Evolutionary conservation across 2,329 filamentous ascomycete species (phyloP), one percentile per base, ranked within the genome.

Genomic region (Claviceps humidiphila): DNA sequence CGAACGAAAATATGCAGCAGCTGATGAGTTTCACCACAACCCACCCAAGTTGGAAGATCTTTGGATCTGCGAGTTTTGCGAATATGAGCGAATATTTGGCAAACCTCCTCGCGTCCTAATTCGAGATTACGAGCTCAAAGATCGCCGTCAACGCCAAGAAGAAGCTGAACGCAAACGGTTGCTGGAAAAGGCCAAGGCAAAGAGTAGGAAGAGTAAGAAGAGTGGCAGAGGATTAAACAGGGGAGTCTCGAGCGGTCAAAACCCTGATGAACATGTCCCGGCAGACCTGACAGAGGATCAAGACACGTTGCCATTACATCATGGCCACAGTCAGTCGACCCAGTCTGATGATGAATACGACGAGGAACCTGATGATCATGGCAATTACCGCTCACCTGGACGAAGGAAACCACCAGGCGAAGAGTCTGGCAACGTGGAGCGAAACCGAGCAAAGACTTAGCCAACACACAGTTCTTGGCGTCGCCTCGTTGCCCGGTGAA

Each of bases 11-110:
- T 78, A 87, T 47, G 78, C 87, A 61, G 87, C 93, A 55, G 80
- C 87, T 60, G 84, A 86, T 57, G 77, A 80, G 53, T 94, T 93
- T 65, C 81, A 80, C 56, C 82, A 86, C 60, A 83, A 87, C 61
- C 85, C 87, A 1, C 85, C 86, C 1, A 70, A 71, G 37, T 59
- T 60, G 1, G 85, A 88, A 58, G 87, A 95, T 55, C 78, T 89
- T 49, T 97, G 90, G 87, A 89, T 97, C 47, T 98, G 93, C 69
- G 88, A 96, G 63, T 97, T 97, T 65, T 98, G 93, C 72, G 93
- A 98, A 67, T 98, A 96, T 64, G 91, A 97, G 68, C 81, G 82
- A 50, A 96, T 98, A 49, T 97, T 95, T 65, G 91, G 91, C n/a
- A 77, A 77, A 50, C 87, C 87, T 2, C 93, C 93, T 0, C 78